Evolutionary conservation across 2,329 filamentous ascomycete genomes (phyloP), one percentile per base, ranked within the genome.

Genomic region (Diplodia corticola): DNA sequence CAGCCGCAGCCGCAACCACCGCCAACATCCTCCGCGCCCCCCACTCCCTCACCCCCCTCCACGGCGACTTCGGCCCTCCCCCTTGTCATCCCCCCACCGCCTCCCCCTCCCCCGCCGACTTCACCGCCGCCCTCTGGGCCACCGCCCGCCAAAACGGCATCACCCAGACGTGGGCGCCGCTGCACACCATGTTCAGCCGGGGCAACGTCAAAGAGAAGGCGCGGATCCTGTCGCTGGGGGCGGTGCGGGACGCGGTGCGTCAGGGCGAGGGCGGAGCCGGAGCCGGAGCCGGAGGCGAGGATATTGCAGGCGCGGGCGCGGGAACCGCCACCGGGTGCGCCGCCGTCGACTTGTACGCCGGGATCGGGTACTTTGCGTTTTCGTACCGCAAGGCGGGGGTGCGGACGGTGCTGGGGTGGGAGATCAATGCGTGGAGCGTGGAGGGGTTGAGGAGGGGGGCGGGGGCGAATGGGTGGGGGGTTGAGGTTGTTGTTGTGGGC

Each of bases 341-440:
- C 68, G 80, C 78, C 1, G 85, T 96, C 0, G 94, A 98, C 76
- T 80, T 98, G 67, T 97, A 96, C 79, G 92, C 91, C 0, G 94
- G 94, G 0, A 97, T 97, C 69, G 94, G 94, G 5, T 97, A 97
- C 78, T 97, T 98, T 78, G 87, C 90, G 3, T 96, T 97, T 73
- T 91, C 88, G 35, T 97, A 97, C 78, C 85, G 89, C 6, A 83
- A 81, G 67, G 85, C 89, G 20, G 92, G 92, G 0, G 80, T 93
- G 72, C 80, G 72, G 9, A 80, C 85, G 57, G 89, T 97, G 1
- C 81, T 95, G 49, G 91, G 92, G 71, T 98, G 92, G 91, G 94
- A 98, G 78, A 81, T 97, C 53, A 97, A 97, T 73, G 72, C 77
- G 0, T 84, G 82, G 82, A 80, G 77, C 65, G 72, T 81, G 10